Base-by-base conservation (phyloP, 495 filamentous ascomycete species). In the Penicillium egyptiacum region DNA sequence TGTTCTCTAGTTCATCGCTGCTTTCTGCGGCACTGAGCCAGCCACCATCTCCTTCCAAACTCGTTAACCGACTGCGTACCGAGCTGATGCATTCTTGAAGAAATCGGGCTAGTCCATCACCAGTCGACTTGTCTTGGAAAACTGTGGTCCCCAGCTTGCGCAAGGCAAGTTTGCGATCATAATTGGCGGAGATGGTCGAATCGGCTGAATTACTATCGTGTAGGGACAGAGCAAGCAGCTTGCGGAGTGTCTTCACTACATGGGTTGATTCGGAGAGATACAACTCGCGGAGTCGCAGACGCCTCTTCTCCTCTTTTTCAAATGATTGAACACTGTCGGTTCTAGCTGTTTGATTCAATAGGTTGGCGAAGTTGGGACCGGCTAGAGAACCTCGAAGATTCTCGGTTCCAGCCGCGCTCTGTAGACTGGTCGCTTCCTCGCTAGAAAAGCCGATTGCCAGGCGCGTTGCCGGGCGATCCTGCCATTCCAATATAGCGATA, bases 401-500 rank as follows among this genome's bases (percentile, higher is more conserved):
- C 45, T 80, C 77, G 19, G 81, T 69, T 7, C 87, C 86, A 3
- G 85, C 77, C 9, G 85, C 87, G 50, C 83, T 84, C 61, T 86
- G 83, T 37, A 91, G 65, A 56, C 85, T 87, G 43, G 82, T 80
- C 22, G 80, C 73, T 71, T 91, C 88, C 53, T 90, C 86, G 37
- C 83, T 83, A 1, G 86, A 85, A 37, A 88, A 83, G 8, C 81
- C 83, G 17, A 80, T 75, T 31, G 84, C 76, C 20, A 96, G 81
- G 55, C 89, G 85, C 45, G 74, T 70, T 3, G 81, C 73, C 20
- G 90, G 77, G 33, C 91, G 81, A 33, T 78, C 80, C 68, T 96
- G 92, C 82, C 87, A 91, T 81, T 98, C 94, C 20, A 93, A 68
- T 23, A 95, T 74, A 8, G 84, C 84, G 40, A 96, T 81, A 45